phyloP scores from a whole-genome alignment of 495 filamentous ascomycete genomes.

The Baudoinia panamericana region DNA sequence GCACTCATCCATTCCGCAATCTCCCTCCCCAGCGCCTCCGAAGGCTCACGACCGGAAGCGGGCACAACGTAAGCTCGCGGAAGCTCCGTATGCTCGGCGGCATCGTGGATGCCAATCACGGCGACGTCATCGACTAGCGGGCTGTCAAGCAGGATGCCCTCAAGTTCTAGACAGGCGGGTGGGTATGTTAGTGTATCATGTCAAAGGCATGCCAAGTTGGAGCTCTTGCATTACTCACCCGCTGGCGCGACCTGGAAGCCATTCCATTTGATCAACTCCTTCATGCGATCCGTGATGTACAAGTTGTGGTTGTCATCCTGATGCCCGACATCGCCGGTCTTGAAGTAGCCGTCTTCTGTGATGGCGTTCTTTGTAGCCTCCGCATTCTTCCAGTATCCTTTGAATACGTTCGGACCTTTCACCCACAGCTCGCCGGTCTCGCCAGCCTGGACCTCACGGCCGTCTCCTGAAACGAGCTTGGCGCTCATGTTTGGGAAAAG shows the following conservation, averaged over 20 bases:
- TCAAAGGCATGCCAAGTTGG: no score
- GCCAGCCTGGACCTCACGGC: slow-evolving; percentile 29
- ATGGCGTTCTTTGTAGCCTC: slow-evolving; percentile 51
- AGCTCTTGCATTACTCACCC: not conserved
- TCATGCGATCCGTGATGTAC: slow-evolving; percentile 39
- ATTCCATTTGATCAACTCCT: slow-evolving; percentile 45
- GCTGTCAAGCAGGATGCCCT: slow-evolving; percentile 26
- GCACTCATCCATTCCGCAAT: slow-evolving; percentile 26
- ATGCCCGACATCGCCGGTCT: slow-evolving; percentile 61
- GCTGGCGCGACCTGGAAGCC: slow-evolving; percentile 33
- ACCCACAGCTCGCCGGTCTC: slow-evolving; percentile 48
- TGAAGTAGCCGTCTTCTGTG: slow-evolving; percentile 65
- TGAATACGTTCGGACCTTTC: slow-evolving; percentile 64
- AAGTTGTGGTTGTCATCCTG: slow-evolving; percentile 46
- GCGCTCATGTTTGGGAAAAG: slow-evolving; percentile 72
- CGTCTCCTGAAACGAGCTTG: slow-evolving; percentile 51
- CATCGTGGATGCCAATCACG: slow-evolving; percentile 30
- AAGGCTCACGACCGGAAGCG: slow-evolving; percentile 15
- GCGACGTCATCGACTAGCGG: slow-evolving; percentile 29
- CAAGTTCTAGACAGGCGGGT: slow-evolving; percentile 26
- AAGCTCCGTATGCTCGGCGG: slow-evolving; percentile 29
- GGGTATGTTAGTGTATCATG: no score
- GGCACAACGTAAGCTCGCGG: slow-evolving; percentile 31
- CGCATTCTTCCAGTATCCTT: slow-evolving; percentile 61
- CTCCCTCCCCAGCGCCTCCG: slow-evolving; percentile 22